A percentile compares a stretch with the other conserved stretches of the same genome.
Evolutionary conservation across 352 stramenopile species (phyloP).

Genomic region (Phytophthora sojae): DNA sequence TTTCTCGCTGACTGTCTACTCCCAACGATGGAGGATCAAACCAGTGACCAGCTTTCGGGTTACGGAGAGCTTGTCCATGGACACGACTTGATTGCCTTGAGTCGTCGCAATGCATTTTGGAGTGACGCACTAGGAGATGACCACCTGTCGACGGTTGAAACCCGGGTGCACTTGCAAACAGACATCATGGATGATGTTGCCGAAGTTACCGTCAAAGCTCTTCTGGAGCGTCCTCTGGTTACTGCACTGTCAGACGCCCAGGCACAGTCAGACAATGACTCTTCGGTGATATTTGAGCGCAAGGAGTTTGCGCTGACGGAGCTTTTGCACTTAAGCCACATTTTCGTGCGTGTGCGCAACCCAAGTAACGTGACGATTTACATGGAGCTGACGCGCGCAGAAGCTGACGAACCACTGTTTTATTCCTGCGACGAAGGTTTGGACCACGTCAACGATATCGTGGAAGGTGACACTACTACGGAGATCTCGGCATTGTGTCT

Average conservation of each 20-base stretch:
- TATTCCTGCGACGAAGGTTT: slow-evolving; percentile 48
- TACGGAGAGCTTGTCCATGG: slow-evolving; percentile 46
- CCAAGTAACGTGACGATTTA: slow-evolving; percentile 56
- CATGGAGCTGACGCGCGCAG: slow-evolving; percentile 56
- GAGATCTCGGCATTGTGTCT: slow-evolving; percentile 43
- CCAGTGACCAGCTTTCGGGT: slow-evolving; percentile 40
- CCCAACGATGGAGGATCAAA: slow-evolving; percentile 22
- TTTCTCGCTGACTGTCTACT: slow-evolving; percentile 56
- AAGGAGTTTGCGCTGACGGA: slow-evolving; percentile 54
- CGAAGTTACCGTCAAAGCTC: slow-evolving; percentile 41
- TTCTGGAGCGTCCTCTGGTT: slow-evolving; percentile 45
- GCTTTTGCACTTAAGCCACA: slow-evolving; percentile 29
- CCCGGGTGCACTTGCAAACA: slow-evolving; percentile 42
- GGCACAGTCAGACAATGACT: slow-evolving; percentile 3
- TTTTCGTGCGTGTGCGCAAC: slow-evolving; percentile 53
- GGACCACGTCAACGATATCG: not conserved
- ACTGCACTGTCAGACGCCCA: slow-evolving; percentile 9
- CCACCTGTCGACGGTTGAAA: slow-evolving; percentile 19
- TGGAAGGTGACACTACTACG: slow-evolving; percentile 1
- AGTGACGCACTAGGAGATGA: slow-evolving; percentile 5
- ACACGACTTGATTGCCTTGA: slow-evolving; percentile 42
- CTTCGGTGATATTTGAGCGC: not conserved
- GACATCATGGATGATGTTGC: slow-evolving; percentile 43
- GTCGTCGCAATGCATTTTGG: slow-evolving; percentile 47
- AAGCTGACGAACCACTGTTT: slow-evolving; percentile 50